Evolutionary conservation across 2,329 filamentous ascomycete species (phyloP), one percentile per base, ranked within the genome.

Genomic region (Ophiosphaerella herpotricha): DNA sequence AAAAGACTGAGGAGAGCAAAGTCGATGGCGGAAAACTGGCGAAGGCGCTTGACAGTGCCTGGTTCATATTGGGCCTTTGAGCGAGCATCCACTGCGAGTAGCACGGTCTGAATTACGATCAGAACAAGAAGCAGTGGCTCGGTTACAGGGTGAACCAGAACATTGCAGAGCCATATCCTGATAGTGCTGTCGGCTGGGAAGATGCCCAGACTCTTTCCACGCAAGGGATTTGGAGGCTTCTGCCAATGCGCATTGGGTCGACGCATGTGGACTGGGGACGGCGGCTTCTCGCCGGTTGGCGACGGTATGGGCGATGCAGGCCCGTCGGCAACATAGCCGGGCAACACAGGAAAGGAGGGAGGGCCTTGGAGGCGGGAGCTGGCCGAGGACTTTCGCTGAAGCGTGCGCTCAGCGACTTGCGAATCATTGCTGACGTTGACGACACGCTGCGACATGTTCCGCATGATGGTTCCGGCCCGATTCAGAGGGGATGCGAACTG

Each of bases 341-440:
- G 84, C 77, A 82, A 58, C 58, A 74, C 75, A 50, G 81, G 79
- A 24, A 83, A 77, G 50, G 72, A 69, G 18, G 79, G 78, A 1
- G 82, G 79, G 41, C 74, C 80, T 47, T 84, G 67, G 69, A 82
- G 66, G 76, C 82, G 66, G 56, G 78, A 68, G 73, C 82, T 61
- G 77, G 86, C 60, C 70, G 83, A 71, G 76, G 87, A 71, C 77
- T 86, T 78, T 40, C 84, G 80, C 36, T 84, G 81, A 21, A 86
- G 80, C 43, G 84, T 85, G 55, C 88, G 85, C 70, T 96, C 91
- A 13, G 92, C 80, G 16, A 90, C 77, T 62, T 97, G 90, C 4
- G 87, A 88, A 66, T 97, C 94, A 68, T 96, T 96, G 74, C 91
- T 96, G 63, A 99, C 84, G 68, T 97, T 97, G 67, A 99, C 94